Base-by-base conservation (phyloP, 768 basidiomycete genomes). In the Dacryopinax spathularia region DNA sequence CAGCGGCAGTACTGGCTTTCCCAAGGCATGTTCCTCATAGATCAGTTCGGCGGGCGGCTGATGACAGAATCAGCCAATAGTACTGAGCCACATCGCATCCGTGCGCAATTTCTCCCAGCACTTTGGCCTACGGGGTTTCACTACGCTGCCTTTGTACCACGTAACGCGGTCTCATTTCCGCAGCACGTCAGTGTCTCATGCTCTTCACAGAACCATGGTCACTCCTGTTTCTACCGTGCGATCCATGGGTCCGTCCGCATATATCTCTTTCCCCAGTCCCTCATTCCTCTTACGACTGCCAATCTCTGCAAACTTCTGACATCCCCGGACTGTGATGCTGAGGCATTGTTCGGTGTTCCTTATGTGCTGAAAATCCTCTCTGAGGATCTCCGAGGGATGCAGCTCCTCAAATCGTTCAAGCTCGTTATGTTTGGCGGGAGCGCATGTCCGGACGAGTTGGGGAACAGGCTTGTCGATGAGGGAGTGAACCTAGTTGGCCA, bases 351-450 rank as follows among this genome's bases (percentile, higher is more conserved):
- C 73, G 71, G 7, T 69, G 76, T 62, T 76, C 77, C 78, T 0
- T 75, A 74, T 60, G 73, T 77, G 20, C 73, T 77, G 41, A 75
- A 80, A 69, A 70, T 84, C 0, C 72, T 84, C 0, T 77, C 73
- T 0, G 83, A 83, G 71, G 76, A 77, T 0, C 69, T 73, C 6
- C 78, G 79, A 65, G 82, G 82, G 25, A 70, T 78, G 9, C 64
- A 72, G 2, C 70, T 74, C 13, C 73, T 84, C 4, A 72, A 69
- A 20, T 68, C 70, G 15, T 80, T 83, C 67, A 77, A 81, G 43
- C 67, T 79, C n/a, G 80, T 82, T 31, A 75, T 74, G 25, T 82
- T 77, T 65, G 80, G 79, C 29, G 83, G 83, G 1, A 79, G 79
- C 13, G 73, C 83, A 2, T 75, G 82, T 43, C 81, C 83, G 56